Evolutionary conservation across 1,284 basidiomycete genomes (phyloP).

Genomic region (Neonothopanus nambi): DNA sequence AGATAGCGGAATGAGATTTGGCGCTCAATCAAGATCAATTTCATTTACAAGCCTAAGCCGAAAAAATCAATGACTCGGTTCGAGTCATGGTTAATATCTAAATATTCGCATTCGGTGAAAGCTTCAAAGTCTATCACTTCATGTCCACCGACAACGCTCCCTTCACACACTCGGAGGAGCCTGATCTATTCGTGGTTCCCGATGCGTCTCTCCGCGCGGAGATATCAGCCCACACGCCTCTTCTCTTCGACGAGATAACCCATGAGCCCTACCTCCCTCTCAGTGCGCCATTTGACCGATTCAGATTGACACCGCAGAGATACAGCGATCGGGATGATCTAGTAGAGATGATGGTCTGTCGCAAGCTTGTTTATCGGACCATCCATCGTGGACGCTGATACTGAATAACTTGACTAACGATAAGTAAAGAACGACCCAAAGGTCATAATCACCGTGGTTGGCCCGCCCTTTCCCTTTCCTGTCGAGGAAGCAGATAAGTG

Average conservation of each 20-base stretch:
- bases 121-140: no score
- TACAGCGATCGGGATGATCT: background rate
- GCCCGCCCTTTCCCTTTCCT: slow-evolving; percentile 16
- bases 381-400: no score
- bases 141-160: no score
- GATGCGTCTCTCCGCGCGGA: background rate
- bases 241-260: slow-evolving; percentile 12
- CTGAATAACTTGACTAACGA: no score
- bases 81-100: no score
- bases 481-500: background rate
- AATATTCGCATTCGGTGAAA: no score
- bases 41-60: no score
- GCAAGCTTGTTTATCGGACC: no score
- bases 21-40: no score
- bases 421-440: slow-evolving; percentile 18
- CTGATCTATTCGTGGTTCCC: background rate
- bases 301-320: slow-evolving; percentile 9
- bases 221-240: slow-evolving; percentile 10
- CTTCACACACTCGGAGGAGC: background rate
- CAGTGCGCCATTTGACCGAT: slow-evolving; percentile 15
- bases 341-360: slow-evolving; percentile 16
- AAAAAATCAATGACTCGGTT: no score
- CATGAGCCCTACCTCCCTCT: slow-evolving; percentile 17
- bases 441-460: slow-evolving; percentile 15
- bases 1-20: no score